Conservation (phyloP, 805 yeast genomes). For the Pichia deserticola region DNA sequence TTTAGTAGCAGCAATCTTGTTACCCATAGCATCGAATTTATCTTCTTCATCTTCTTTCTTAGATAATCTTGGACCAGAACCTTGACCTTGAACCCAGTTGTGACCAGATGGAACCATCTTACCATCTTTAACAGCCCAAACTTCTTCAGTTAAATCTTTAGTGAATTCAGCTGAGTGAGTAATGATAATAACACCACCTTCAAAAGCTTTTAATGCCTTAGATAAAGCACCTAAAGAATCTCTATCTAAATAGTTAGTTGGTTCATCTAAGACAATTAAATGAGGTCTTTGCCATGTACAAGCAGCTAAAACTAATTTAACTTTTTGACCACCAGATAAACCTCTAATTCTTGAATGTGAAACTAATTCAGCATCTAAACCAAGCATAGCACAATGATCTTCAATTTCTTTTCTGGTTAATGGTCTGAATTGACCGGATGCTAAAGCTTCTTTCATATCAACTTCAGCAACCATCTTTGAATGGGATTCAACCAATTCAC, state of each 20-base stretch:
- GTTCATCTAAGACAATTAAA: constrained; percentile 98
- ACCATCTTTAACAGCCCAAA: constrained; percentile 99
- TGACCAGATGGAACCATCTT: constrained; percentile 99
- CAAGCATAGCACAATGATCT: constrained; percentile 97
- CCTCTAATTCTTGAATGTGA: constrained; percentile 99
- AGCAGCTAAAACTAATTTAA: constrained; percentile 98
- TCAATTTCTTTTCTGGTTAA: constrained; percentile 99
- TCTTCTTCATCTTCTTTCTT: constrained; percentile 94
- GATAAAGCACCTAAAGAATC: constrained; percentile 99
- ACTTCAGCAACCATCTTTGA: constrained; percentile 99
- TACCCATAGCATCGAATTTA: constrained; percentile 99
- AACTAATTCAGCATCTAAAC: constrained; percentile 98
- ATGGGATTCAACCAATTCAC: constrained; percentile 95
- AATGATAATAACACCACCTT: constrained; percentile 99
- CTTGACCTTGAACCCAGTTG: constrained; percentile 99
- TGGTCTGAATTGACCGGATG: constrained; percentile 99
- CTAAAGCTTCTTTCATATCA: constrained; percentile 99
- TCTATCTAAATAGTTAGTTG: constrained; percentile 98
- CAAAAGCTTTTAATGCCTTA: constrained; percentile 96
- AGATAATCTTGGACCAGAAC: constrained; percentile 98
- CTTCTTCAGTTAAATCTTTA: constrained; percentile 98
- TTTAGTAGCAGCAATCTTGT: constrained; percentile 94
- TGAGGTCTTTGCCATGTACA: constrained; percentile 99
- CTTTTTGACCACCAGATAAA: constrained; percentile 99
- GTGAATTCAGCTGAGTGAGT: constrained; percentile 99